Evolutionary conservation across 2,329 filamentous ascomycete genomes (phyloP), one percentile per base, ranked within the genome.

Genomic region (Aspergillus viridinutans): DNA sequence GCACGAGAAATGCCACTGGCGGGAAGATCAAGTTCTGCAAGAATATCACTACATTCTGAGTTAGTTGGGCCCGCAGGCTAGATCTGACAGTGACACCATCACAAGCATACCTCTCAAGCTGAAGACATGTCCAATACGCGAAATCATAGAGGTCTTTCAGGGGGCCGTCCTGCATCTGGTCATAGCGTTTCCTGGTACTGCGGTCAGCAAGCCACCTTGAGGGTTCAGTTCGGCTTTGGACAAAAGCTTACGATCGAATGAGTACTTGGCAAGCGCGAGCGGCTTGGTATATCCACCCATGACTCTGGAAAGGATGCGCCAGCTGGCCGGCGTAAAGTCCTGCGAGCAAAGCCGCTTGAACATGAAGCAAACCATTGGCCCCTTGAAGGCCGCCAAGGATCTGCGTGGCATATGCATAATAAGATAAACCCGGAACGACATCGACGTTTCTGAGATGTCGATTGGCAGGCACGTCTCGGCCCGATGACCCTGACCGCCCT

Each of bases 51-150:
- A 56, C 17, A 49, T 28, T 14, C 3, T 26, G 35, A 32, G 23
- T 52, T 26, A 45, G 40, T 45, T 20, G 17, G 23, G 14, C n/a
- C 55, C n/a, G 38, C 23, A 47, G 20, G 52, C 26, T n/a, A 6
- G n/a, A 23, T 48, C 5, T 28, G 25, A 17, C 8, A 35, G 26
- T 29, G 21, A 28, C n/a, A n/a, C n/a, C 14, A 62, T 47, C 12
- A n/a, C 10, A 20, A 45, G 8, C 74, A 64, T 73, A 90, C 88
- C 88, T 96, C 74, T 97, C 93, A 10, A 97, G 81, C 69, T 97
- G 93, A 61, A 97, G 78, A 70, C 90, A 96, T 7, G 92, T 94
- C 93, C 93, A 97, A 67, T 92, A 97, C 0, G 90, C 88, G 64
- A 95, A 82, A 14, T 88, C 80, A 38, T 88, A 80, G 56, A 88